Percentiles rank a stretch among this genome's conserved stretches.
Evolutionary conservation across 164 flowering plant species (phyloP).

Genomic region (Paratinospora sagittata): DNA sequence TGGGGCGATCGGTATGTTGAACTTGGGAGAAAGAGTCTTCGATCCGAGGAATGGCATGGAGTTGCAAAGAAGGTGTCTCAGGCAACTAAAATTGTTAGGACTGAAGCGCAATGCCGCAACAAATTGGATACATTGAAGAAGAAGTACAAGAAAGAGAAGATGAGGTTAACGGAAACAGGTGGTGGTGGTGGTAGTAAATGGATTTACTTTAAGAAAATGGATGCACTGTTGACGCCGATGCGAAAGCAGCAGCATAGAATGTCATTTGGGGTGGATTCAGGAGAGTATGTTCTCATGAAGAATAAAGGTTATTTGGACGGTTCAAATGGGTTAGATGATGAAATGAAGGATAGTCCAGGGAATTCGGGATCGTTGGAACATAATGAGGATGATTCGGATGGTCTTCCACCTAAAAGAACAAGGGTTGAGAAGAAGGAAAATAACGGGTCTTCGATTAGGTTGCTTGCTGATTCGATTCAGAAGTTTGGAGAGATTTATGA

Average conservation of each 20-base stretch:
- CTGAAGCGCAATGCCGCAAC: slow-evolving; percentile 60
- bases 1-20: slow-evolving; percentile 87
- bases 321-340: slow-evolving; percentile 82
- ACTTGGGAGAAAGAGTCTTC: slow-evolving; percentile 71
- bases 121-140: slow-evolving; percentile 71
- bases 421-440: slow-evolving; percentile 23
- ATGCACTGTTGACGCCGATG: slow-evolving; percentile 38
- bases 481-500: too few species aligned
- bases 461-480: slow-evolving; percentile 73
- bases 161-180: slow-evolving; percentile 28
- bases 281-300: slow-evolving; percentile 82
- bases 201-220: slow-evolving; percentile 82
- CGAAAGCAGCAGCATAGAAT: slow-evolving; percentile 42
- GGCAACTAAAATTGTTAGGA: slow-evolving; percentile 30
- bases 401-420: slow-evolving; percentile 48
- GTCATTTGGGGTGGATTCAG: slow-evolving; percentile 88
- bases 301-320: slow-evolving; percentile 57
- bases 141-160: slow-evolving; percentile 78
- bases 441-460: slow-evolving; percentile 37
- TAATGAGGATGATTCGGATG: slow-evolving; percentile 39
- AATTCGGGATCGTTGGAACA: slow-evolving; percentile 45
- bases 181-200: slow-evolving; percentile 45
- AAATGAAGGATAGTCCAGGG: too few species aligned
- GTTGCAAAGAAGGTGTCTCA: slow-evolving; percentile 73
- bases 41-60: slow-evolving; percentile 81